phyloP scores from a whole-genome alignment of 164 flowering plant species.

The Buxus sempervirens region DNA sequence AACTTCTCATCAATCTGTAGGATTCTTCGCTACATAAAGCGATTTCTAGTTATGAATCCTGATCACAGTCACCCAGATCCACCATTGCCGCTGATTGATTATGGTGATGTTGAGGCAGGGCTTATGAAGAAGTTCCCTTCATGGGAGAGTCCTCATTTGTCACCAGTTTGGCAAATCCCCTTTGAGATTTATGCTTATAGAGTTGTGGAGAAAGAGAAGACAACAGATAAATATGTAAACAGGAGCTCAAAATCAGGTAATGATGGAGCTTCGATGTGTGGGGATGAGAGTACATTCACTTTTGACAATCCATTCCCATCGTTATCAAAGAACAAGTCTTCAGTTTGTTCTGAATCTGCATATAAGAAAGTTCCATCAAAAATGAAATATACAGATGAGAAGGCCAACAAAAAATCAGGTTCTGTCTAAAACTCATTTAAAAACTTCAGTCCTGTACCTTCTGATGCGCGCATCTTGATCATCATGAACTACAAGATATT shows the following conservation, averaged over 20 bases:
- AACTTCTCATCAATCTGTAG: slow-evolving; percentile 76
- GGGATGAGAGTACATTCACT: slow-evolving; percentile 32
- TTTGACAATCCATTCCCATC: slow-evolving; percentile 38
- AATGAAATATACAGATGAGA: slow-evolving; percentile 37
- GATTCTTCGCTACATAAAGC: slow-evolving; percentile 65
- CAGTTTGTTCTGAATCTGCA: slow-evolving; percentile 26
- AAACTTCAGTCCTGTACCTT: no score
- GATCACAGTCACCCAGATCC: slow-evolving; percentile 46
- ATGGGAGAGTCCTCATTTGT: slow-evolving; percentile 19
- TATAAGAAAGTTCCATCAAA: slow-evolving; percentile 20
- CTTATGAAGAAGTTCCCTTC: slow-evolving; percentile 35
- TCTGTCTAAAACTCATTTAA: neutral
- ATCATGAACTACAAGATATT: no score
- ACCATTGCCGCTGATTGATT: slow-evolving; percentile 56
- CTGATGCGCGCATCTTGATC: no score
- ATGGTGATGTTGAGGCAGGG: slow-evolving; percentile 53
- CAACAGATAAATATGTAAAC: slow-evolving; percentile 19
- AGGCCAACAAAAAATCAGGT: slow-evolving; percentile 42
- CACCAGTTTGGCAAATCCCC: slow-evolving; percentile 63
- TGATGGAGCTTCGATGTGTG: slow-evolving; percentile 53
- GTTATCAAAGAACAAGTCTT: slow-evolving; percentile 20
- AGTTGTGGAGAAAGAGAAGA: slow-evolving; percentile 59
- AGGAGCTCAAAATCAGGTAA: slow-evolving; percentile 60
- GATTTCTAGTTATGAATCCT: slow-evolving; percentile 64
- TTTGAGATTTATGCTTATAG: slow-evolving; percentile 78